Evolutionary conservation across 169 alveolate species (phyloP), one percentile per base, ranked within the genome.

Genomic region (Fabrea salina): DNA sequence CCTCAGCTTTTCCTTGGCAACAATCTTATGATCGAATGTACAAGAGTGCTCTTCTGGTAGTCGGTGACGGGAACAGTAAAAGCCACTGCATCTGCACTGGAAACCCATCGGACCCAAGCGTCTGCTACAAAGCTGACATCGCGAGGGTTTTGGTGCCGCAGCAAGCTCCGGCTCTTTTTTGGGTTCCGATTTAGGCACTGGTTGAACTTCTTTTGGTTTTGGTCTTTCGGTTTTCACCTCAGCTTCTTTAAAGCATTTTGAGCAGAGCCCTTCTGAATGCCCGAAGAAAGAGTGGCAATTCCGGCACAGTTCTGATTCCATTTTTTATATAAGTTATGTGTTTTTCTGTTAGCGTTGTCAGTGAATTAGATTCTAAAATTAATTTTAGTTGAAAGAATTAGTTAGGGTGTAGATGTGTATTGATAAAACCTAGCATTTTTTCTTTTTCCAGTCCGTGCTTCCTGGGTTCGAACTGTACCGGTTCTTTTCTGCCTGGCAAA

Each of bases 41-140:
- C 81, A 74, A 30, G 19, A 16, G 54, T 74, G 81, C 4, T 51
- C 81, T 22, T 74, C 81, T 13, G 81, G 71, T 5, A 19, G 43
- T 54, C 81, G 50, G 56, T 74, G 81, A 22, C 32, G 27, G 30
- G 74, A 37, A 37, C 81, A 74, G 39, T 53, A 74, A 16, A 27
- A 51, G 32, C 19, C n/a, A 22, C 27, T 27, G 56, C 81, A 74
- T 54, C 33, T 51, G 54, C 81, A 74, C 35, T 32, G 5, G 35
- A 74, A 51, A 16, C 33, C 39, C 51, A 74, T 11, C n/a, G 71
- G 53, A 16, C 74, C 74, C 5, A 74, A 8, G 50, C 50, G 25
- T 43, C 44, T 74, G 13, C 32, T 22, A 40, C 81, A 74, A 3
- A 30, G 35, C n/a, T 16, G 32, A 56, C 81, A 74, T 74, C 54